Conservation (phyloP, 768 basidiomycete species). For the Boletus rufocinnamomeus region DNA sequence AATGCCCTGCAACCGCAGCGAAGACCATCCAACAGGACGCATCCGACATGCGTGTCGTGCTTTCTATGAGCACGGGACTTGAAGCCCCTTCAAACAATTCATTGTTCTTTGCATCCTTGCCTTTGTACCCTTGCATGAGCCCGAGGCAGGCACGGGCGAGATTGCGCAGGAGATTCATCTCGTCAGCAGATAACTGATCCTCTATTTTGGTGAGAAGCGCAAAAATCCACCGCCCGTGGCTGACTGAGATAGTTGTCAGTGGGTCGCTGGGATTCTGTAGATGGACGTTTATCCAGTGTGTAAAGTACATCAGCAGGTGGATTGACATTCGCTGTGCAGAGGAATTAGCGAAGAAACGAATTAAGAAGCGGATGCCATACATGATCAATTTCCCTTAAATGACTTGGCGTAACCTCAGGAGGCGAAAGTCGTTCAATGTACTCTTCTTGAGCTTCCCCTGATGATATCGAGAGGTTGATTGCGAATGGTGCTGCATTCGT, state of each 20-base stretch:
- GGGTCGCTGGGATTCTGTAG: constrained; percentile 45
- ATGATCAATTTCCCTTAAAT: constrained; percentile 66
- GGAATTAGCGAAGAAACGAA: constrained; percentile 11
- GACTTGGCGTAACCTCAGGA: constrained; percentile 58
- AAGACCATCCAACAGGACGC: constrained; percentile 76
- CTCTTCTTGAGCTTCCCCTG: neutral
- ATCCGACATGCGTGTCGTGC: constrained; percentile 39
- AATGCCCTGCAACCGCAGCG: constrained; percentile 60
- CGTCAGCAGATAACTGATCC: constrained; percentile 68
- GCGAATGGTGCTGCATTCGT: neutral
- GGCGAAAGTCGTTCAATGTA: constrained; percentile 29
- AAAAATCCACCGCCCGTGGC: constrained; percentile 80
- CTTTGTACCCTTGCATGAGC: constrained; percentile 40
- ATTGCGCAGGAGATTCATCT: constrained; percentile 73
- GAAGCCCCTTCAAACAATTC: constrained; percentile 10
- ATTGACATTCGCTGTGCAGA: constrained; percentile 59
- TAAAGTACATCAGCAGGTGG: constrained; percentile 82
- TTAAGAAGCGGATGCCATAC: constrained; percentile 40
- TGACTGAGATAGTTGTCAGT: constrained; percentile 46
- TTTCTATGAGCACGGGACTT: neutral
- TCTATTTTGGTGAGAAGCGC: constrained; percentile 69
- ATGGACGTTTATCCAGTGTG: constrained; percentile 73
- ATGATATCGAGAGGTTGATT: neutral
- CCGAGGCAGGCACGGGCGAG: constrained; percentile 71
- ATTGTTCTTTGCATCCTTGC: constrained; percentile 24